Conservation (phyloP, 768 basidiomycete species). For the Leccinum ochraceum region DNA sequence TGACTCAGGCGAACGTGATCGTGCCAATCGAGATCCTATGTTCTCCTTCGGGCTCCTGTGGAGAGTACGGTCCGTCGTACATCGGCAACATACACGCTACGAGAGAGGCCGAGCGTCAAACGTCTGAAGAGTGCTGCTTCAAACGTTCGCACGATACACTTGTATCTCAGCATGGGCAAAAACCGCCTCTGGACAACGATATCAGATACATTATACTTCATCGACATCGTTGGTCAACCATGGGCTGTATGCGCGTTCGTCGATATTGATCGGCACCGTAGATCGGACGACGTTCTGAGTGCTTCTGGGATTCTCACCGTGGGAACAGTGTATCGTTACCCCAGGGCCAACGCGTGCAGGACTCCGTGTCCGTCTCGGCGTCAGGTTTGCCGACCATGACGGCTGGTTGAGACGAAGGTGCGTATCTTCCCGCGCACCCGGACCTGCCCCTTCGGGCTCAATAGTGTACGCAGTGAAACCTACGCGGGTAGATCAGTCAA, state of each 20-base stretch:
- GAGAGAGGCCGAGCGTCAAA: not conserved
- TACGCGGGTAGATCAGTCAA: conserved; percentile 2
- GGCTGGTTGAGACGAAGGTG: conserved; percentile 10
- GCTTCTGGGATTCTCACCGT: conserved; percentile 7
- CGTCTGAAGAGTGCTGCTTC: not conserved
- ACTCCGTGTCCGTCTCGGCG: not conserved
- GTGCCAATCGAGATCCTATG: conserved; percentile 1
- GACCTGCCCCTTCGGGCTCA: conserved; percentile 10
- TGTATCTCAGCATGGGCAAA: conserved; percentile 10
- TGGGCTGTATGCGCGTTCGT: conserved; percentile 1
- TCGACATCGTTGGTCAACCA: conserved; percentile 4
- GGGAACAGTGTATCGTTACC: not conserved
- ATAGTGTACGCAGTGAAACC: conserved; percentile 14
- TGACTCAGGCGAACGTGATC: conserved; percentile 3
- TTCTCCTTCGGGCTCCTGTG: not conserved
- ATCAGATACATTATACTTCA: conserved; percentile 1
- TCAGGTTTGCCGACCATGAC: conserved; percentile 1
- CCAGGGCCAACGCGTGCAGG: conserved; percentile 10
- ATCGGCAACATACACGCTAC: not conserved
- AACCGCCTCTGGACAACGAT: conserved; percentile 10
- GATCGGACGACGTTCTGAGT: not conserved
- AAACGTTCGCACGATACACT: conserved; percentile 16
- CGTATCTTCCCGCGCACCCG: not conserved
- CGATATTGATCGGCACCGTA: not conserved
- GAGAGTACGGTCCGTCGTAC: conserved; percentile 4